phyloP scores from a whole-genome alignment of 352 stramenopile genomes.

The Phytophthora pistaciae region DNA sequence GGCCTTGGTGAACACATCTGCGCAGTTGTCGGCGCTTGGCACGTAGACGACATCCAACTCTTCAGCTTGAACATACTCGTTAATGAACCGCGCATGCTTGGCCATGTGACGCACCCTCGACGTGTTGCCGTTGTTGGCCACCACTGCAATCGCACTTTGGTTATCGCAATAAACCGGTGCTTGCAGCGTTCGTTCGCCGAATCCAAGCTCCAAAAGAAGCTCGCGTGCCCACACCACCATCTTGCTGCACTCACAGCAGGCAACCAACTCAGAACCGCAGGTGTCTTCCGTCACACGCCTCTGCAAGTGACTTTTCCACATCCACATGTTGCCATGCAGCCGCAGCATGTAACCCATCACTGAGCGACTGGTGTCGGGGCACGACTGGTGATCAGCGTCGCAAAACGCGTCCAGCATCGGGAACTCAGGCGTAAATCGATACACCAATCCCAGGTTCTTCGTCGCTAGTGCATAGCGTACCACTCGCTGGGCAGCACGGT shows the following conservation, averaged over 20 bases:
- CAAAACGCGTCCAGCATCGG: neutral
- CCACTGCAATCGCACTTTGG: conserved; percentile 7
- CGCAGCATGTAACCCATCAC: conserved; percentile 6
- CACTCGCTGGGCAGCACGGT: conserved; percentile 1
- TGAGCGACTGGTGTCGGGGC: conserved; percentile 1
- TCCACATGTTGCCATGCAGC: conserved; percentile 10
- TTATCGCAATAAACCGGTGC: conserved; percentile 7
- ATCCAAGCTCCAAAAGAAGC: neutral
- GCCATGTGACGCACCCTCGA: conserved; percentile 7
- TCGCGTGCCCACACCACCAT: neutral
- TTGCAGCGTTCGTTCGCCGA: neutral
- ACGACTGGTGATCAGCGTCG: conserved; percentile 10
- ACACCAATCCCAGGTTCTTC: conserved; percentile 3
- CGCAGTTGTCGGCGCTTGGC: neutral
- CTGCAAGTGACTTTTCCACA: conserved; percentile 3
- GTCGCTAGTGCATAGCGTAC: conserved; percentile 4
- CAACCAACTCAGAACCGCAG: conserved; percentile 3
- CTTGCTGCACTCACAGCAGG: conserved; percentile 1
- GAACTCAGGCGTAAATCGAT: neutral
- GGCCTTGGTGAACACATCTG: conserved; percentile 6
- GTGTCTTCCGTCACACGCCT: conserved; percentile 2
- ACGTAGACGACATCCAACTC: conserved; percentile 1
- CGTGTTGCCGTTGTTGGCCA: conserved; percentile 12
- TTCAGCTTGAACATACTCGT: conserved; percentile 2
- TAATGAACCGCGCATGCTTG: conserved; percentile 9